Base-by-base conservation (phyloP, 352 stramenopile genomes). In the Globisporangium nagaii region DNA sequence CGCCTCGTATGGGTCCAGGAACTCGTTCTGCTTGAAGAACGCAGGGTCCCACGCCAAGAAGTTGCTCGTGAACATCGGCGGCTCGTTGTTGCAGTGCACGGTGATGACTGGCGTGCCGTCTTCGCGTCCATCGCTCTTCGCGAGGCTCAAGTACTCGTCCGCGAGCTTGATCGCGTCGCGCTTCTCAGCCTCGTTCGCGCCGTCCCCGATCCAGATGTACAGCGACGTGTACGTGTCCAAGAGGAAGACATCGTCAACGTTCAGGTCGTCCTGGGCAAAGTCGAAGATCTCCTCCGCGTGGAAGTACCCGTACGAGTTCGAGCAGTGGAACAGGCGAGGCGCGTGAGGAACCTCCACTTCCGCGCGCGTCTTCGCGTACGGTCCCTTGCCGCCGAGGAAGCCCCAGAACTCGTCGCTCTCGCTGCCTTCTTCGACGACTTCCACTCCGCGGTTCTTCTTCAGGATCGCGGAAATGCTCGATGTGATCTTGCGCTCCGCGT, bases 261-360 rank as follows among this genome's bases (percentile, higher is more conserved):
- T 94, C 34, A 98, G 72, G 57, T 98, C 91, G 57, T 93, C 85
- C 68, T 97, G 89, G 3, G 84, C 75, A 60, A 96, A 97, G 68
- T 85, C 72, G 46, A 83, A 68, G 51, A 97, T 85, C 60, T 96
- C 84, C 25, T 88, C 76, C 11, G 88, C 86, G 50, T 87, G 49
- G 48, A 97, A 94, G 63, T 85, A 86, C 2, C 90, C 93, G 45
- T 90, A 93, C 43, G 75, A 41, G 63, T 96, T 97, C 25, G 84
- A 95, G 66, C 83, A 89, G 44, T 97, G 84, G 71, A 98, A 97
- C 45, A 97, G 56, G 15, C 88, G 84, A 15, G 88, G 83, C 47
- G 93, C 67, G 54, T 86, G 78, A 12, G 83, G 76, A 9, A 73
- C 65, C 62, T 92, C 75, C 2, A 85, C 74, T n/a, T 66, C 70